phyloP scores from a whole-genome alignment of 176 grass and related monocot genomes.

The Zoysia pacifica region DNA sequence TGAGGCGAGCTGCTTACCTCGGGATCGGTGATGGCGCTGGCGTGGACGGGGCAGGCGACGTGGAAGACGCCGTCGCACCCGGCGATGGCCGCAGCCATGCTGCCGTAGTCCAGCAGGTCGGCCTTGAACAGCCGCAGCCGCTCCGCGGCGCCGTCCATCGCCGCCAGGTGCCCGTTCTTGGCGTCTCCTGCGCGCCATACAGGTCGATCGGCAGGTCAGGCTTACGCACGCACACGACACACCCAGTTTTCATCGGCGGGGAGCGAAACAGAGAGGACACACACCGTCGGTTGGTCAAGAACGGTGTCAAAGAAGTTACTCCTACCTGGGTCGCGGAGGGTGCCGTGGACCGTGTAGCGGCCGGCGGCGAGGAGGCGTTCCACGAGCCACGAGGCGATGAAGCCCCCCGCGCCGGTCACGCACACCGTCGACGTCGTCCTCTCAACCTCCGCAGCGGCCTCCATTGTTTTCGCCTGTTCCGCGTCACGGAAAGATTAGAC shows the following conservation, averaged over 20 bases:
- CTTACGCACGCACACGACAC: background rate
- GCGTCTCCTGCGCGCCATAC: conserved; percentile 45
- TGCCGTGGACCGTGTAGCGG: conserved; percentile 66
- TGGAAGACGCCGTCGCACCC: conserved; percentile 92
- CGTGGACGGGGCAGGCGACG: conserved; percentile 66
- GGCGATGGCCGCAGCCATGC: conserved; percentile 54
- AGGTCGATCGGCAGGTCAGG: background rate
- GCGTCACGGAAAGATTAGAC: background rate
- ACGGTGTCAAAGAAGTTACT: background rate
- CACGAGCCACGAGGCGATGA: conserved; percentile 77
- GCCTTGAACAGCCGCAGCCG: conserved; percentile 73
- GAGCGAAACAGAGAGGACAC: background rate
- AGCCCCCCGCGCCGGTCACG: conserved; percentile 84
- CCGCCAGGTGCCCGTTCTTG: conserved; percentile 74
- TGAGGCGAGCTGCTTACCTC: conserved; percentile 39
- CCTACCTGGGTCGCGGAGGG: conserved; percentile 66
- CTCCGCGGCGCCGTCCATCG: conserved; percentile 54
- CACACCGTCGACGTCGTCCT: conserved; percentile 53
- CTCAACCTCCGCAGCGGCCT: background rate
- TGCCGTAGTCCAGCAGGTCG: conserved; percentile 68
- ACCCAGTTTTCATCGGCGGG: background rate
- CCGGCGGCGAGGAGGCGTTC: conserved; percentile 75
- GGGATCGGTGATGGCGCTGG: conserved; percentile 45
- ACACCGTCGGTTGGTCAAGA: background rate
- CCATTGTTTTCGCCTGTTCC: conserved; percentile 17